phyloP scores from a whole-genome alignment of 2,329 filamentous ascomycete species.

The Sclerotinia spermophila region DNA sequence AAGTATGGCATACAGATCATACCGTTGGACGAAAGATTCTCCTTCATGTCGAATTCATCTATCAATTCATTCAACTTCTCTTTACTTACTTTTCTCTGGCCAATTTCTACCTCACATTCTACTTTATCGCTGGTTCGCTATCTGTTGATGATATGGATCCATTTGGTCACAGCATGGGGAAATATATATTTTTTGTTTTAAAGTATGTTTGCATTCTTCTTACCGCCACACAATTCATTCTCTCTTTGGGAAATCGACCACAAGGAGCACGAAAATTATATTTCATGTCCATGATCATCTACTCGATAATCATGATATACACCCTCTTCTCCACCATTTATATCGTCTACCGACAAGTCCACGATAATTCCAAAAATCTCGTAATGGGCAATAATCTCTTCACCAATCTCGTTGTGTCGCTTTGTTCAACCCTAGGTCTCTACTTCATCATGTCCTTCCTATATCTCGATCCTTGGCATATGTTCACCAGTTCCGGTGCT shows the following conservation, averaged over 20 bases:
- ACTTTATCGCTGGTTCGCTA: slow-evolving; percentile 91
- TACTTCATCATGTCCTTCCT: slow-evolving; percentile 97
- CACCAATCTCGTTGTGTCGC: slow-evolving; percentile 88
- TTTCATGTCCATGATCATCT: slow-evolving; percentile 81
- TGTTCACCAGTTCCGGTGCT: slow-evolving; percentile 87
- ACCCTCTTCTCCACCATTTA: slow-evolving; percentile 86
- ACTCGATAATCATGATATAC: slow-evolving; percentile 91
- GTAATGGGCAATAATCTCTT: slow-evolving; percentile 81
- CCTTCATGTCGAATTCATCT: slow-evolving; percentile 91
- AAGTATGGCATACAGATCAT: slow-evolving; percentile 92
- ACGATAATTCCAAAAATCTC: slow-evolving; percentile 45
- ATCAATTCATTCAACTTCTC: slow-evolving; percentile 85
- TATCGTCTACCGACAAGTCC: slow-evolving; percentile 80
- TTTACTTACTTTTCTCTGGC: slow-evolving; percentile 98
- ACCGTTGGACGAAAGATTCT: slow-evolving; percentile 84
- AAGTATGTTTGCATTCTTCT: slow-evolving; percentile 82
- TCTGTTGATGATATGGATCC: slow-evolving; percentile 77
- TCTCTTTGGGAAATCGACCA: slow-evolving; percentile 92
- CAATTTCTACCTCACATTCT: slow-evolving; percentile 99
- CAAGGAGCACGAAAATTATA: slow-evolving; percentile 94
- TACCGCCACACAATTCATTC: slow-evolving; percentile 92
- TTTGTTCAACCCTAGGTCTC: slow-evolving; percentile 82
- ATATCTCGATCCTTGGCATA: slow-evolving; percentile 98
- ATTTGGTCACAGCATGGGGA: slow-evolving; percentile 82
- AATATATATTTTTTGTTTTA: slow-evolving; percentile 80